A percentile compares a stretch with the other conserved stretches of the same genome.
These are phyloP conservation scores for Aspergillus costaricaensis DNA, from an alignment of 2,329 filamentous ascomycete species.

Conservation along the genomic window DNA sequence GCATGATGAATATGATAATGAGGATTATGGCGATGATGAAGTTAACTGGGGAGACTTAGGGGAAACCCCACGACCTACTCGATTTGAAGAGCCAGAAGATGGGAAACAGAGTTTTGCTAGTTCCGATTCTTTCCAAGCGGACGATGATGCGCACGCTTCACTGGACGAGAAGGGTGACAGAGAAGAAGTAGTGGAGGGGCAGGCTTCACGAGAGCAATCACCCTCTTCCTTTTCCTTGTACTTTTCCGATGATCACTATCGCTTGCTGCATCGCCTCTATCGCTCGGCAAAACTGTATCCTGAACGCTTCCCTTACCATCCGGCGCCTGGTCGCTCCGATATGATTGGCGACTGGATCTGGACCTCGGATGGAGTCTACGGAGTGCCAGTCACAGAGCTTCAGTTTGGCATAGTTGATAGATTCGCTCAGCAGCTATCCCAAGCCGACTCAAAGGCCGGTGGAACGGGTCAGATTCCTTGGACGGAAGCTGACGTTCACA, in stretches of 20 bases:
- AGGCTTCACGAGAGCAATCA: constrained; percentile 21
- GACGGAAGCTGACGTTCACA: constrained; percentile 47
- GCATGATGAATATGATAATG: not conserved
- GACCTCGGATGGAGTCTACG: constrained; percentile 44
- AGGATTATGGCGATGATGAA: constrained; percentile 6
- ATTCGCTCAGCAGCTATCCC: constrained; percentile 41
- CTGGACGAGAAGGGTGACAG: constrained; percentile 6
- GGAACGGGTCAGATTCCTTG: constrained; percentile 44
- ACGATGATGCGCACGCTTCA: constrained; percentile 15
- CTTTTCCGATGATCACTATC: constrained; percentile 46
- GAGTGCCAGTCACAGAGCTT: constrained; percentile 44
- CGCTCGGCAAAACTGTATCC: constrained; percentile 40
- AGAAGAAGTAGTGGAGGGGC: constrained; percentile 17
- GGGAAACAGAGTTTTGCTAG: constrained; percentile 11
- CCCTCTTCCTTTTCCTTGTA: constrained; percentile 40
- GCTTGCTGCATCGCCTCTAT: constrained; percentile 42
- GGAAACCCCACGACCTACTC: constrained; percentile 14
- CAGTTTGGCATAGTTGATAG: constrained; percentile 46
- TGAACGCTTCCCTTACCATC: constrained; percentile 40
- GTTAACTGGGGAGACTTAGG: constrained; percentile 17
- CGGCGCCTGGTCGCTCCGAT: constrained; percentile 36
- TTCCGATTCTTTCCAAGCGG: constrained; percentile 6
- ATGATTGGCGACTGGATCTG: constrained; percentile 48
- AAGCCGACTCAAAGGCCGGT: constrained; percentile 37
- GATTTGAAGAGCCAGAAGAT: constrained; percentile 7